Conservation (phyloP, 257 asterid species). For the Gentiana straminea region DNA sequence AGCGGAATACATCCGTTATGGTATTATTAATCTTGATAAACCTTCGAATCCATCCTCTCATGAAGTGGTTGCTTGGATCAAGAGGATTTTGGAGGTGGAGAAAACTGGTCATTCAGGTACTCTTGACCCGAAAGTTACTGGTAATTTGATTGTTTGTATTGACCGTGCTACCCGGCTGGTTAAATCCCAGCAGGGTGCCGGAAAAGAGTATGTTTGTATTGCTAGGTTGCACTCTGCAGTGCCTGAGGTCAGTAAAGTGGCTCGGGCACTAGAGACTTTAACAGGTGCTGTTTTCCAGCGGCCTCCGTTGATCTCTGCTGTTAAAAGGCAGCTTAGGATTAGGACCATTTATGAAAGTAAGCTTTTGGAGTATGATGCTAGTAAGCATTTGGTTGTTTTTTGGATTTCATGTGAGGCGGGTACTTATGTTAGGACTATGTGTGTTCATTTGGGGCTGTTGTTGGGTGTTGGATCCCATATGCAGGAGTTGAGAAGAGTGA, state of each 20-base stretch:
- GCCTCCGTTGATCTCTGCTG: constrained; percentile 91
- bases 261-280: constrained; percentile 71
- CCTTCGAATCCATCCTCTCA: constrained; percentile 93
- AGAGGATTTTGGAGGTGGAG: constrained; percentile 74
- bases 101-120: constrained; percentile 97
- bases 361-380: constrained; percentile 74
- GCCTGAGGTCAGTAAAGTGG: constrained; percentile 63
- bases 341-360: constrained; percentile 88
- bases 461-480: constrained; percentile 91
- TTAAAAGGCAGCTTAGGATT: constrained; percentile 85
- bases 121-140: constrained; percentile 88
- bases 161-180: constrained; percentile 93
- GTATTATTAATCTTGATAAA: constrained; percentile 70
- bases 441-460: constrained; percentile 87
- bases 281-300: constrained; percentile 94
- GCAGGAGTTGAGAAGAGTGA: constrained; percentile 86
- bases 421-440: constrained; percentile 83
- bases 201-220: constrained; percentile 82
- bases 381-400: constrained; percentile 73
- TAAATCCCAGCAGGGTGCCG: constrained; percentile 95
- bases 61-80: constrained; percentile 94
- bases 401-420: constrained; percentile 99
- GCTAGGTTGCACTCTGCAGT: constrained; percentile 79
- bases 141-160: constrained; percentile 81
- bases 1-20: constrained; percentile 67